Evolutionary conservation across 352 stramenopile species (phyloP).

Genomic region (Phytophthora capsici): DNA sequence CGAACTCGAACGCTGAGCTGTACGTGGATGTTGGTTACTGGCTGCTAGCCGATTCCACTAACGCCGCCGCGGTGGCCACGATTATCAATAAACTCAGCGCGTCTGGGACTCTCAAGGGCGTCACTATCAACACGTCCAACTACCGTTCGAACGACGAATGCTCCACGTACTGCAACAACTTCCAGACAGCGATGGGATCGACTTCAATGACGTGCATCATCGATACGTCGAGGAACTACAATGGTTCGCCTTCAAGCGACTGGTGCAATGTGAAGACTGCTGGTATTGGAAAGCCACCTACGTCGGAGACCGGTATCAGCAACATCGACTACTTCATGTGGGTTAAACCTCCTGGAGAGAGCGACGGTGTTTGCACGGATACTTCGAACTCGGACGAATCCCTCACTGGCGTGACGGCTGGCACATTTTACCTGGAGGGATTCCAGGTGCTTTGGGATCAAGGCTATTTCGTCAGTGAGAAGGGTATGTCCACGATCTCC

Average conservation of each 20-base stretch:
- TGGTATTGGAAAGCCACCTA: slow-evolving; percentile 64
- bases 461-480: slow-evolving; percentile 64
- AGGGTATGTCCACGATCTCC: slow-evolving; percentile 32
- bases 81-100: slow-evolving; percentile 53
- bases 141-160: slow-evolving; percentile 67
- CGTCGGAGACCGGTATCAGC: slow-evolving; percentile 46
- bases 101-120: slow-evolving; percentile 54
- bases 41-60: slow-evolving; percentile 45
- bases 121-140: slow-evolving; percentile 81
- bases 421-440: slow-evolving; percentile 59
- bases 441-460: slow-evolving; percentile 73
- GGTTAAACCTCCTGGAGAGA: slow-evolving; percentile 72
- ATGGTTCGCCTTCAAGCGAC: slow-evolving; percentile 41
- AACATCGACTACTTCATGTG: slow-evolving; percentile 78
- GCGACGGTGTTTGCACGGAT: slow-evolving; percentile 62
- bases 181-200: slow-evolving; percentile 56
- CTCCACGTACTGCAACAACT: slow-evolving; percentile 53
- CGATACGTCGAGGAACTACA: slow-evolving; percentile 74
- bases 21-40: slow-evolving; percentile 77
- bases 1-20: slow-evolving; percentile 61
- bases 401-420: slow-evolving; percentile 47
- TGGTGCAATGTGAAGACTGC: slow-evolving; percentile 76
- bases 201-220: slow-evolving; percentile 59
- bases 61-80: slow-evolving; percentile 35
- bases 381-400: slow-evolving; percentile 37